Percentiles rank a stretch among this genome's conserved stretches.
Conservation (phyloP, 2,329 filamentous ascomycete species). For the Curvularia lunata region DNA sequence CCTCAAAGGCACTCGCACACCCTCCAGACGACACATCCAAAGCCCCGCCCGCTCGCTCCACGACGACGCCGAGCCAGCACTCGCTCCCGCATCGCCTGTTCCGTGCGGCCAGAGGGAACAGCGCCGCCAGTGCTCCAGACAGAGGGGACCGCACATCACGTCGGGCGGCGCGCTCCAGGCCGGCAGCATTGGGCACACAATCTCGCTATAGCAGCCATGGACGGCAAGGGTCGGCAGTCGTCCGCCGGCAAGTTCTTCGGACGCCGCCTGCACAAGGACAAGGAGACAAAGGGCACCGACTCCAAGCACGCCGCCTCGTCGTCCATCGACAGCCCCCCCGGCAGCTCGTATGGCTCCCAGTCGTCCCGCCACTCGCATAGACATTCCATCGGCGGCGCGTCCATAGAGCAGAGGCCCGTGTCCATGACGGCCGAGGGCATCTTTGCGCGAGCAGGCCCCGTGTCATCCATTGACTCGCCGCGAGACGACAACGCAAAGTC, state of each 20-base stretch:
- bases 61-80: constrained; percentile 3
- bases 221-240: constrained; percentile 82
- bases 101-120: constrained; percentile 1
- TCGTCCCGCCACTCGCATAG: constrained; percentile 71
- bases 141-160: constrained; percentile 16
- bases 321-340: constrained; percentile 66
- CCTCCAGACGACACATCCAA: background rate
- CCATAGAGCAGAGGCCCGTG: constrained; percentile 67
- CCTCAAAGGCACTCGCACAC: constrained; percentile 6
- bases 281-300: constrained; percentile 43
- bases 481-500: constrained; percentile 67
- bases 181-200: constrained; percentile 21
- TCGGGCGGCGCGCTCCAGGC: constrained; percentile 18
- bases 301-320: constrained; percentile 59
- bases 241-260: constrained; percentile 87
- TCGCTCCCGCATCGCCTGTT: background rate
- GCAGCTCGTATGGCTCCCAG: constrained; percentile 68
- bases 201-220: constrained; percentile 45
- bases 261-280: constrained; percentile 77
- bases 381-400: constrained; percentile 56
- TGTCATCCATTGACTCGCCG: constrained; percentile 89
- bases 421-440: constrained; percentile 69
- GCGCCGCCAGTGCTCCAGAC: background rate
- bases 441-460: constrained; percentile 78
- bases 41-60: constrained; percentile 25